These are phyloP conservation scores for Xylaria arbuscula DNA, from an alignment of 2,329 filamentous ascomycete genomes.

Conservation along the genomic window DNA sequence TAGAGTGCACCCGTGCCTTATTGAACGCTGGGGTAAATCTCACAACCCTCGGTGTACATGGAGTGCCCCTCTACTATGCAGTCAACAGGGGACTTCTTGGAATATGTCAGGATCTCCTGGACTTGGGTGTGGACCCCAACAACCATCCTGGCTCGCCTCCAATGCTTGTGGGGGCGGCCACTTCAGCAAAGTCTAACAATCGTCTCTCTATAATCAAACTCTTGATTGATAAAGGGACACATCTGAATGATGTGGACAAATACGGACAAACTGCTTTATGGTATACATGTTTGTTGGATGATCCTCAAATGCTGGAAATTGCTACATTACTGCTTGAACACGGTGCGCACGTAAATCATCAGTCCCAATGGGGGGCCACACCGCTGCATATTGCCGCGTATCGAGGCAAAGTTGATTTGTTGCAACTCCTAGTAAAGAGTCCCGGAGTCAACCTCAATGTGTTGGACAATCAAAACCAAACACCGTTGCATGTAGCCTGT, in stretches of 20 bases:
- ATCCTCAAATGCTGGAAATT: background rate
- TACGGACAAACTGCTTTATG: background rate
- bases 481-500: no score
- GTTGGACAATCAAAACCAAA: no score
- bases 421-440: background rate
- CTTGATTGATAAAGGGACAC: no score
- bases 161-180: background rate
- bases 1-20: constrained; percentile 3
- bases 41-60: background rate
- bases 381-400: background rate
- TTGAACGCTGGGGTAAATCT: background rate
- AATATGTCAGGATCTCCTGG: constrained; percentile 20
- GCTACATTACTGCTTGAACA: constrained; percentile 3
- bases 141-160: constrained; percentile 1
- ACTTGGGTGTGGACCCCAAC: constrained; percentile 17
- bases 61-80: constrained; percentile 9
- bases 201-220: no score
- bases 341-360: constrained; percentile 9
- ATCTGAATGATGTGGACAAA: no score
- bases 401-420: background rate
- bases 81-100: constrained; percentile 6
- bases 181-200: no score
- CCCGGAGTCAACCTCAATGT: no score
- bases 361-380: background rate
- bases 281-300: background rate